These are phyloP conservation scores for Brassica nigra DNA, from an alignment of 345 rosid species.

Conservation along the genomic window DNA sequence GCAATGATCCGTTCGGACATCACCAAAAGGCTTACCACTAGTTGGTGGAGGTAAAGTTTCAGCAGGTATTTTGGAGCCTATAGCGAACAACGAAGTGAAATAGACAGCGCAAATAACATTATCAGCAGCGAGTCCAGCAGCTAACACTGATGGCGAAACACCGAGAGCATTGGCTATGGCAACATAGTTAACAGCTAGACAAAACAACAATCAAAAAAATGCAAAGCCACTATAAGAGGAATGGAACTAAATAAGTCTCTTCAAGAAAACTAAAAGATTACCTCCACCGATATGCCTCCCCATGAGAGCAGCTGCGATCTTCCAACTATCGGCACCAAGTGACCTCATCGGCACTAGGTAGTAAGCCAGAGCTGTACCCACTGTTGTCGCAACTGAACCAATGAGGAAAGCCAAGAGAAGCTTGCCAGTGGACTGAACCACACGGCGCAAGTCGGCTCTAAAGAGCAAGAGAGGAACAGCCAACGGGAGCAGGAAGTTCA, in stretches of 20 bases:
- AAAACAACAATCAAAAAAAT: constrained; percentile 27
- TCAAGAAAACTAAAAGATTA: constrained; percentile 22
- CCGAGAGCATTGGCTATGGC: constrained; percentile 77
- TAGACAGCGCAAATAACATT: constrained; percentile 87
- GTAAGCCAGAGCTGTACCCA: constrained; percentile 76
- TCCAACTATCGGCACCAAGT: constrained; percentile 88
- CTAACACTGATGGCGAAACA: constrained; percentile 69
- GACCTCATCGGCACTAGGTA: constrained; percentile 80
- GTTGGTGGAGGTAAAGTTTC: constrained; percentile 52
- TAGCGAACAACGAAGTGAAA: constrained; percentile 77
- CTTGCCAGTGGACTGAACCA: constrained; percentile 72
- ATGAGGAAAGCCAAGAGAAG: constrained; percentile 74
- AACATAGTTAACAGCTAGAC: constrained; percentile 77
- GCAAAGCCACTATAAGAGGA: background rate
- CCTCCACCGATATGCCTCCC: constrained; percentile 89
- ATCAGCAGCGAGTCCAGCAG: constrained; percentile 88
- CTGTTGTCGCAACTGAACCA: constrained; percentile 83
- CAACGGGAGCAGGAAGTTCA: constrained; percentile 74
- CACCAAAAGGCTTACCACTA: constrained; percentile 43
- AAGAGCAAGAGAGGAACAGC: constrained; percentile 79
- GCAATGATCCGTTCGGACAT: background rate
- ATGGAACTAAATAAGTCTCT: background rate
- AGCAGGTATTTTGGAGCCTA: constrained; percentile 71
- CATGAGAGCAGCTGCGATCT: constrained; percentile 94
- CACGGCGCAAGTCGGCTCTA: constrained; percentile 75